Conservation (phyloP, 176 grass and related monocot genomes). For the Metroxylon sagu region DNA sequence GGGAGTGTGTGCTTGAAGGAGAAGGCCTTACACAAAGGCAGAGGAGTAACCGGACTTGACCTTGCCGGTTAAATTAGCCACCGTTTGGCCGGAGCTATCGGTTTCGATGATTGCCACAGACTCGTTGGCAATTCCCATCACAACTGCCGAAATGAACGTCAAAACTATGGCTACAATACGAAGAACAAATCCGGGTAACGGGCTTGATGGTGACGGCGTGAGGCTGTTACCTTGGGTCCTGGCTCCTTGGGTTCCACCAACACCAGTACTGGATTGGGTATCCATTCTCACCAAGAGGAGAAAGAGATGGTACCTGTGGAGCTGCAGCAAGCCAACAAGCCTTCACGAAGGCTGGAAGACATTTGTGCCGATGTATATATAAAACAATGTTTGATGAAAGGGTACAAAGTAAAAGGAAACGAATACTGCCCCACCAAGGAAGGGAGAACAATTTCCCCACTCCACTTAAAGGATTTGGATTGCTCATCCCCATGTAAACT, state of each 20-base stretch:
- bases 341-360: too few relatives aligned
- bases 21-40: not conserved
- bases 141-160: not conserved
- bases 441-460: too few relatives aligned
- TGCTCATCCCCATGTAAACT: too few relatives aligned
- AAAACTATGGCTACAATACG: slow-evolving; percentile 4
- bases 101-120: not conserved
- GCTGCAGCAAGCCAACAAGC: too few relatives aligned
- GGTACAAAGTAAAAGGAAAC: too few relatives aligned
- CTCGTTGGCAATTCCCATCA: slow-evolving; percentile 7
- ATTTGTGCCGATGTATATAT: too few relatives aligned
- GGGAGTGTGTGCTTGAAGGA: too few relatives aligned
- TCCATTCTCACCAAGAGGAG: not conserved
- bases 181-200: not conserved
- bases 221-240: not conserved
- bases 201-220: not conserved
- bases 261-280: not conserved
- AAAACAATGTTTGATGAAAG: too few relatives aligned
- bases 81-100: not conserved
- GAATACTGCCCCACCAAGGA: too few relatives aligned
- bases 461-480: too few relatives aligned
- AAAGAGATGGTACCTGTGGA: not conserved
- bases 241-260: not conserved
- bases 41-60: slow-evolving; percentile 1
- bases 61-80: not conserved